Evolutionary conservation across 148 eudicot species (phyloP), one percentile per base, ranked within the genome.

Genomic region (Pouteria glomerata): DNA sequence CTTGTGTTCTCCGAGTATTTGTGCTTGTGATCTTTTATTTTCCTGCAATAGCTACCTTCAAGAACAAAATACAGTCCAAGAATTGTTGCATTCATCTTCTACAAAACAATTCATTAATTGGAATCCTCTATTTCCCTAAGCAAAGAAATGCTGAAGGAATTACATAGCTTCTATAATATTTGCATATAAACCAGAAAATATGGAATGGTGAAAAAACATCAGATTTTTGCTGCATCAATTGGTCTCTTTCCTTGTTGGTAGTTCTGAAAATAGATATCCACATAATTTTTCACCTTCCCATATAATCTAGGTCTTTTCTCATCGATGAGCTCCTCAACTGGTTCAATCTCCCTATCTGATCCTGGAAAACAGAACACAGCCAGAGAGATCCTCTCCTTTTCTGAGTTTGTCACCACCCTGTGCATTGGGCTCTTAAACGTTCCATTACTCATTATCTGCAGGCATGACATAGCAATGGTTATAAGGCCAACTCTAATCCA

Each of bases 391-490:
- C 83, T 85, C 51, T 74, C 82, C 26, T 53, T 74, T 56, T 73
- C 71, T 4, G 86, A 69, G 77, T 80, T 78, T 55, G 80, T 78
- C 56, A 85, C 71, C 50, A 79, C 92, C 39, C 83, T 84, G 69
- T 85, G 88, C 57, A 82, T 52, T 8, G 86, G 84, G 74, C 86
- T 85, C 81, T 85, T 85, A 70, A 80, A 77, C 39, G 73, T 68
- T 33, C 88, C 86, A 66, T 88, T 88, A 27, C 83, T 88, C 86
- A 84, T 83, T 74, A 88, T 82, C 92, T 88, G 86, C 58, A 81
- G 2, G 26, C 14, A 62, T 26, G 24, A 44, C 23, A 24, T 41
- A 29, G n/a, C n/a, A n/a, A n/a, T n/a, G n/a, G n/a, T n/a, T n/a
- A n/a, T n/a, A n/a, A n/a, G n/a, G n/a, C n/a, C n/a, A n/a, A n/a